Conservation (phyloP, 768 basidiomycete genomes). For the Suillus tomentosus region DNA sequence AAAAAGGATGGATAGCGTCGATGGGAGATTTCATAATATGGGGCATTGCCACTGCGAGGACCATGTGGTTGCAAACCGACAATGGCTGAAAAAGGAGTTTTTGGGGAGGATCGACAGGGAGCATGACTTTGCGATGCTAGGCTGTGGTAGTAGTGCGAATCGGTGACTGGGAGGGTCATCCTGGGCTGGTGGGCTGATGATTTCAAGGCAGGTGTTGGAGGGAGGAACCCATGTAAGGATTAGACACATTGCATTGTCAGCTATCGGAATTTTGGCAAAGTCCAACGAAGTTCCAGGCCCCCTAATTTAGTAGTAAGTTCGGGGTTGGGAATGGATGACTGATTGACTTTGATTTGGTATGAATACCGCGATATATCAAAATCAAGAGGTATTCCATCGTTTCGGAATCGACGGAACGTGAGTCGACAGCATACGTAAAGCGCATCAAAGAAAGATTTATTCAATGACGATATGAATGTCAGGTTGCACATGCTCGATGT, state of each 20-base stretch:
- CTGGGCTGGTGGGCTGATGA: background rate
- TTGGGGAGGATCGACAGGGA: conserved; percentile 4
- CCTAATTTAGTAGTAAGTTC: too few relatives aligned
- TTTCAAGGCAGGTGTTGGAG: background rate
- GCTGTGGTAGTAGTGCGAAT: background rate
- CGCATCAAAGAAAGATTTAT: background rate
- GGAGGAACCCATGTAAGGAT: background rate
- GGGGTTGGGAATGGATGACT: too few relatives aligned
- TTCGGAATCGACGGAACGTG: background rate
- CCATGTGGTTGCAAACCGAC: background rate
- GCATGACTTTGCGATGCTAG: background rate
- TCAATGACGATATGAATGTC: background rate
- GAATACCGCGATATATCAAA: background rate
- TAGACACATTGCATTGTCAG: background rate
- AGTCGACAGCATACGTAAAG: background rate
- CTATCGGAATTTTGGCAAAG: background rate
- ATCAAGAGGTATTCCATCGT: background rate
- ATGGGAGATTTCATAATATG: background rate
- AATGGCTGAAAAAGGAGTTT: background rate
- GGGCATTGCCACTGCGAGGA: background rate
- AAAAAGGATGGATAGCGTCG: background rate
- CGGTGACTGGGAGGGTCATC: background rate
- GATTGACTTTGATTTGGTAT: background rate
- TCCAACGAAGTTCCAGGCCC: background rate
- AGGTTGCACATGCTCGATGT: conserved; percentile 1